Evolutionary conservation across 352 stramenopile species (phyloP), one percentile per base, ranked within the genome.

Genomic region (Phytopythium sindhum): DNA sequence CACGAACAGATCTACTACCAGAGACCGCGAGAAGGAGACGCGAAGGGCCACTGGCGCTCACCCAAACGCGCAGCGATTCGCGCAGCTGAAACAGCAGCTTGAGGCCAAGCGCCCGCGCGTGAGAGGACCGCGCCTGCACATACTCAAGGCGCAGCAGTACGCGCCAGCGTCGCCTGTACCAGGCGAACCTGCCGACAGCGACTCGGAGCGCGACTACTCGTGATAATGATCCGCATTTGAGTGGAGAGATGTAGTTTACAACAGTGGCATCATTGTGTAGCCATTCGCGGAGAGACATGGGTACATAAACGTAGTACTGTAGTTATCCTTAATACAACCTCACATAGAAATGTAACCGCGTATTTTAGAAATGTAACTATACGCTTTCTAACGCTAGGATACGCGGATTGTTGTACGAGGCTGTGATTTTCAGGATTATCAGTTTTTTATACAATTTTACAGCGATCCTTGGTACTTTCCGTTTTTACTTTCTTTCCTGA

Each of bases 81-180:
- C 70, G 2, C 63, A 72, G 44, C 71, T 83, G 28, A 85, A 74
- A 44, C 72, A 67, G 6, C 62, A 77, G 31, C 63, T 85, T 17
- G 69, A 81, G 12, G 42, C 60, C 28, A 73, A 81, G 12, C 68
- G 67, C 52, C 65, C 61, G 42, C 61, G 57, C 3, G 39, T 76
- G 2, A 72, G 77, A 15, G 81, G 75, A 0, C 81, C 79, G 24
- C 67, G 73, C 11, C 45, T 85, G 1, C 77, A 83, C 48, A 81
- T 88, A 24, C 63, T 87, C 41, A 70, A 84, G n/a, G 71, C 81
- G 26, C 69, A 80, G 33, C 65, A 74, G 63, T 77, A 77, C 48
- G 37, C 63, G 11, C 57, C 64, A 14, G 26, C 26, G 33, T 19
- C 26, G 8, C 14, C 19, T 10, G 19, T 21, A 8, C 4, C 47